These are phyloP conservation scores for Escallonia herrerae DNA, from an alignment of 129 eudicot genomes.

Conservation along the genomic window DNA sequence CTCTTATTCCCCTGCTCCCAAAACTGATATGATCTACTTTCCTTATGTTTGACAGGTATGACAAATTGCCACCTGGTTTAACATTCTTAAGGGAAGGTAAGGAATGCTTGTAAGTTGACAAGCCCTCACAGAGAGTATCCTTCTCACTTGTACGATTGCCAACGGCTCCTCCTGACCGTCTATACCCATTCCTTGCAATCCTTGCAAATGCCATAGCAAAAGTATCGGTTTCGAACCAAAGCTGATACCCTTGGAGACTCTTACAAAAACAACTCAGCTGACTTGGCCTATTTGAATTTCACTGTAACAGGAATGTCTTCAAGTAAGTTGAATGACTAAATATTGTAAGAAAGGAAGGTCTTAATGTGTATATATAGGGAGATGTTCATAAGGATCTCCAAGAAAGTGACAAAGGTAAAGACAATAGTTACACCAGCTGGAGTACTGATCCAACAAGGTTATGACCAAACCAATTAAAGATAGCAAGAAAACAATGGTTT, in stretches of 20 bases:
- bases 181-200: slow-evolving; percentile 54
- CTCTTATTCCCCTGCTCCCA: slow-evolving; percentile 44
- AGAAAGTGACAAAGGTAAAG: slow-evolving; percentile 9
- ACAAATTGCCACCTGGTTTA: slow-evolving; percentile 15
- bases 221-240: background rate
- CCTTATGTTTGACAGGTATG: slow-evolving; percentile 28
- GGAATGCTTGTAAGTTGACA: slow-evolving; percentile 16
- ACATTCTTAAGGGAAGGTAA: slow-evolving; percentile 16
- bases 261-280: background rate
- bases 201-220: slow-evolving; percentile 75
- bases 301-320: background rate
- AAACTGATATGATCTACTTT: slow-evolving; percentile 22
- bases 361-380: slow-evolving; percentile 7
- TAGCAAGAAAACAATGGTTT: slow-evolving; percentile 14
- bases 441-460: slow-evolving; percentile 12
- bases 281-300: slow-evolving; percentile 1
- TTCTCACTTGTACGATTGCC: slow-evolving; percentile 29
- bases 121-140: slow-evolving; percentile 9
- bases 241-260: slow-evolving; percentile 4
- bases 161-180: slow-evolving; percentile 35
- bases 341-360: background rate
- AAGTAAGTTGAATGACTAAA: background rate
- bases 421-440: slow-evolving; percentile 14
- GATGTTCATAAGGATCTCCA: slow-evolving; percentile 4
- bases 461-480: background rate